Evolutionary conservation across 345 rosid species (phyloP), one percentile per base, ranked within the genome.

Genomic region (Gossypium australe): DNA sequence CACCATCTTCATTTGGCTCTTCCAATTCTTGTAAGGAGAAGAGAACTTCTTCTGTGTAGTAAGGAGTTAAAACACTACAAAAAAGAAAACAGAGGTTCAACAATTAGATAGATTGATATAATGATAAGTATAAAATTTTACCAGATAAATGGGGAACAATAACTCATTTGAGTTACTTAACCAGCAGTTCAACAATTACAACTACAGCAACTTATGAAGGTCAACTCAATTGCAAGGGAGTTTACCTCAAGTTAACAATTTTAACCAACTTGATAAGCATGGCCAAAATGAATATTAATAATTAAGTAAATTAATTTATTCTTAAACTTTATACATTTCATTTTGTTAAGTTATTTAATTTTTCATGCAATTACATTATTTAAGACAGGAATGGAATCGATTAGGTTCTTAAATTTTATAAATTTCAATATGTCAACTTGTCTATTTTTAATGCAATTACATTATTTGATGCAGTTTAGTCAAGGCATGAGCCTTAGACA

Each of bases 1-100:
- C 98, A 60, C 99, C 99, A 84, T 96, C 99, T 84, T 96, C 99
- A 79, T 96, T 96, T 65, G 79, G 87, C 56, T 58, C 84, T 78
- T 93, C 94, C 88, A 96, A 77, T 71, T 93, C 95, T 12, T 3
- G 72, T 86, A 84, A 43, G 52, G 97, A 90, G 81, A 93, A 96
- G 53, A 93, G 89, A 67, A 93, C 97, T 71, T 93, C 98, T 80
- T 96, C 99, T 1, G 86, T 84, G 81, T 84, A 96, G 83, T 96
- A 92, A 43, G 99, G 98, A 80, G 98, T 93, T 77, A 96, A 85
- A 78, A 96, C 98, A 74, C 99, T 96, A 77, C 1, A n/a, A 18
- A 55, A 9, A n/a, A 16, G 3, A 18, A 55, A 58, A 58, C 2
- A 58, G 11, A 12, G 61, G 2, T 57, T 20, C 27, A 3, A 18